These are phyloP conservation scores for Geotrichum bryndzae DNA, from an alignment of 1,139 yeast genomes.

Conservation along the genomic window DNA sequence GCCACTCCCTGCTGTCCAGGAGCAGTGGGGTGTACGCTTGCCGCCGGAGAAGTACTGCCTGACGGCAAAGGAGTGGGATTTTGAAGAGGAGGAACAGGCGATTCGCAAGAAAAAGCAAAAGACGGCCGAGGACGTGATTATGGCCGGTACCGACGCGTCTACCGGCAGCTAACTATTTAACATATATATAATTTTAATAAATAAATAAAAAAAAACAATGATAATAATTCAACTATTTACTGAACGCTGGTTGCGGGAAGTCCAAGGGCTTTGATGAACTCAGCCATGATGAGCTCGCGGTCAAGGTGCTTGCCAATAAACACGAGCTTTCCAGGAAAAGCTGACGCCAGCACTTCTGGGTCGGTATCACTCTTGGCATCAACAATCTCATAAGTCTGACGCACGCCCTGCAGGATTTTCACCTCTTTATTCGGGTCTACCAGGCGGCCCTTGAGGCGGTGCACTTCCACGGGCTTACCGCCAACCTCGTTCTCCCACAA, in stretches of 20 bases:
- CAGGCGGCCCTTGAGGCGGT: conserved; percentile 74
- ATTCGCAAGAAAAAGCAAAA: conserved; percentile 20
- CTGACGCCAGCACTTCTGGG: conserved; percentile 31
- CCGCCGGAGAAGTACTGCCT: conserved; percentile 98
- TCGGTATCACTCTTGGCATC: conserved; percentile 45
- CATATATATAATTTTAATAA: background rate
- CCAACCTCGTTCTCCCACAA: conserved; percentile 58
- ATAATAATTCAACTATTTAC: background rate
- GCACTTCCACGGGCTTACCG: conserved; percentile 51
- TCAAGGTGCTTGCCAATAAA: conserved; percentile 69
- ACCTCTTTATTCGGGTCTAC: conserved; percentile 41
- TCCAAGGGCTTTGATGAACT: background rate
- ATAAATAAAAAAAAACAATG: background rate
- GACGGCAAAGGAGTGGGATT: conserved; percentile 72
- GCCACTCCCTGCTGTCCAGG: conserved; percentile 86
- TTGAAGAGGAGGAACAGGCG: conserved; percentile 44
- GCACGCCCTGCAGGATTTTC: conserved; percentile 79
- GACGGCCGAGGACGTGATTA: conserved; percentile 28
- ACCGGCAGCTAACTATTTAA: background rate
- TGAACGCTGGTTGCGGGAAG: conserved; percentile 3
- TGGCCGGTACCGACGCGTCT: background rate
- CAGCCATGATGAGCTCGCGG: conserved; percentile 14
- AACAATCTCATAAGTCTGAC: conserved; percentile 82
- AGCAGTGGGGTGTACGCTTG: conserved; percentile 84
- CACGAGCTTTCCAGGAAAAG: conserved; percentile 53